Evolutionary conservation across 805 yeast genomes (phyloP).

Genomic region (Metschnikowia aberdeeniae): DNA sequence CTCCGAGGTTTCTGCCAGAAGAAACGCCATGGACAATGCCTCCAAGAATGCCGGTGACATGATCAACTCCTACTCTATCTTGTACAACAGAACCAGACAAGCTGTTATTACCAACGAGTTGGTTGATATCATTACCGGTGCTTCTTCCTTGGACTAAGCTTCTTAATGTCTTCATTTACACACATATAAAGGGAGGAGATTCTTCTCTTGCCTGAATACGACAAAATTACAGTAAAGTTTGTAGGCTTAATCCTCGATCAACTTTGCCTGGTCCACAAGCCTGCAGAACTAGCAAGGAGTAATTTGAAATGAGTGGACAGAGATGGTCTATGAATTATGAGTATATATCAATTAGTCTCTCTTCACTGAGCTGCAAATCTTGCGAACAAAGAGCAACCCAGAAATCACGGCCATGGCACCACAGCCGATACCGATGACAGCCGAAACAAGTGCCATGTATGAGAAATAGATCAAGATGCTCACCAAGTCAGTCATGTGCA

Average conservation of each 20-base stretch:
- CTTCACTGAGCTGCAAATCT: constrained; percentile 56
- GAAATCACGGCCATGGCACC: constrained; percentile 73
- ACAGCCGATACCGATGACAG: constrained; percentile 61
- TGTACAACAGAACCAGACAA: constrained; percentile 77
- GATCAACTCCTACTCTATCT: constrained; percentile 93
- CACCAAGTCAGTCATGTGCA: constrained; percentile 63
- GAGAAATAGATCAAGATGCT: constrained; percentile 65
- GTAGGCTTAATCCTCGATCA: neutral
- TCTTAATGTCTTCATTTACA: constrained; percentile 6
- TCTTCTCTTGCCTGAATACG: constrained; percentile 1
- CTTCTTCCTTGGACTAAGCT: constrained; percentile 86
- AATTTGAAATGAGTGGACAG: too few species aligned
- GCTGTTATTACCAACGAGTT: constrained; percentile 64
- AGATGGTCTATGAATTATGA: neutral
- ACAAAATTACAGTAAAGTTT: constrained; percentile 1
- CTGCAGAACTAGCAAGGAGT: too few species aligned
- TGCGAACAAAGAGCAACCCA: constrained; percentile 61
- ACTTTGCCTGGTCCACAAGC: too few species aligned
- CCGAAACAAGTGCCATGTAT: constrained; percentile 63
- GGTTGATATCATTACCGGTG: constrained; percentile 99
- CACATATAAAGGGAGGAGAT: neutral
- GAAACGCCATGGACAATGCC: constrained; percentile 99
- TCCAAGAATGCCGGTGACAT: constrained; percentile 99
- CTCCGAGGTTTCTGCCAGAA: constrained; percentile 95
- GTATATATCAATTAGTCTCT: constrained; percentile 36